Base-by-base conservation (phyloP, 192 early-diverging fungal species). In the Rhizophagus prolifer region DNA sequence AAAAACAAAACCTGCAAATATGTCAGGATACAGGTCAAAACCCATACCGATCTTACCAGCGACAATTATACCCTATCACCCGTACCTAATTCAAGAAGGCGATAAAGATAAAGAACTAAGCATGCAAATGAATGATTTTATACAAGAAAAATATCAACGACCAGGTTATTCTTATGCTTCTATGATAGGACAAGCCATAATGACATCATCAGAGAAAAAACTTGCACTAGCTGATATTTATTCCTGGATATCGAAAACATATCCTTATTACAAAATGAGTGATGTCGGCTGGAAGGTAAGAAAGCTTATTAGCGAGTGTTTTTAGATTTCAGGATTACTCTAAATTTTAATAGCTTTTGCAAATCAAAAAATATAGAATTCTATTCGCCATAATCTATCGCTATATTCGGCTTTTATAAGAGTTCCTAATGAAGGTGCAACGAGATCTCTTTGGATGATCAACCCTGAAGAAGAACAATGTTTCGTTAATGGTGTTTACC, bases 341-440 rank as follows among this genome's bases (percentile, higher is more conserved):
- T 64, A 64, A 28, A 16, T 26, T 64, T 16, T 54, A 16, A 54
- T 54, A 7, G 3, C 13, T 26, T 64, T 16, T 5, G 23, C 16
- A 64, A 64, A 19, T 30, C 25, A 64, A 16, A n/a, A n/a, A 31
- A 64, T 23, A 47, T 76, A 94, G 83, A 96, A 96, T 79, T 96
- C 94, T 14, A 91, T 96, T 68, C 88, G 94, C n/a, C 94, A 96
- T 82, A 95, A 95, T 81, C 86, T 96, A 69, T 93, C 92, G 6
- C 84, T 95, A 10, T 95, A 94, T 81, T 93, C 92, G 78, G 84
- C 84, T 36, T 96, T 96, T 84, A 84, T 93, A 76, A 90, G 93
- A 58, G 88, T 94, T 31, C 84, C 87, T 62, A 90, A 87, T 74
- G 90, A 92, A 81, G 89, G 88, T 9, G 88, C 88, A 46, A 92